phyloP scores from a whole-genome alignment of 768 basidiomycete species.

The Trametes cingulata region DNA sequence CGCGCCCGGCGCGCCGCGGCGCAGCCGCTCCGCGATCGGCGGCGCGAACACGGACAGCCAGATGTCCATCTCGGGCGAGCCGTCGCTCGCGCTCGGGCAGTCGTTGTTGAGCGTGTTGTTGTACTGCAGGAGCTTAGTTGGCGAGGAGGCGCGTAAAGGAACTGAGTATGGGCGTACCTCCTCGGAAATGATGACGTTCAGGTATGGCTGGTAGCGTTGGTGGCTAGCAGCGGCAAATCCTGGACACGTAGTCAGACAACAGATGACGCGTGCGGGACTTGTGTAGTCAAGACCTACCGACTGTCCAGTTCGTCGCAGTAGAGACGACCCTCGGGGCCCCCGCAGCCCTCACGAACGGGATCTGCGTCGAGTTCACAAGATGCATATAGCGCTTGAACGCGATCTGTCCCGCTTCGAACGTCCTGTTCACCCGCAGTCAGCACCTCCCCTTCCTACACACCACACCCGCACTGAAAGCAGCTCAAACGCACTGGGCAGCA shows the following conservation, averaged over 20 bases:
- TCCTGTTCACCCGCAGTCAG: conserved; percentile 32
- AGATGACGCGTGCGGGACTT: no score
- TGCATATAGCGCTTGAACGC: conserved; percentile 55
- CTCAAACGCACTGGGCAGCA: conserved; percentile 53
- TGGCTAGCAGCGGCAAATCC: conserved; percentile 62
- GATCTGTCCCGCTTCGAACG: conserved; percentile 51
- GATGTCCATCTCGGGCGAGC: conserved; percentile 44
- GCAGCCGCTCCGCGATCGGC: conserved; percentile 59
- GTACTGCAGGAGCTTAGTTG: conserved; percentile 10
- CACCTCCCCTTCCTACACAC: no score
- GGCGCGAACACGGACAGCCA: conserved; percentile 62
- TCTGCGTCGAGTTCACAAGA: conserved; percentile 43
- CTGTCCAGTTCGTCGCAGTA: conserved; percentile 70
- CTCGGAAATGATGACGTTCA: conserved; percentile 61
- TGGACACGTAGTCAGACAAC: no score
- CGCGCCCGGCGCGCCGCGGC: conserved; percentile 61
- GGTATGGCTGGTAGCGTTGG: conserved; percentile 43
- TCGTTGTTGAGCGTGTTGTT: conserved; percentile 71
- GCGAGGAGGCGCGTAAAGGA: no score
- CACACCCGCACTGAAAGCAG: not conserved
- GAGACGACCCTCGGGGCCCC: conserved; percentile 59
- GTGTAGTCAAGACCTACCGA: conserved; percentile 54
- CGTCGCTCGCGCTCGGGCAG: conserved; percentile 51
- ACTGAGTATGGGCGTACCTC: conserved; percentile 38
- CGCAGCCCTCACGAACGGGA: conserved; percentile 58